These are phyloP conservation scores for Zasmidium citrigriseum DNA, from an alignment of 2,329 filamentous ascomycete genomes.

Conservation along the genomic window DNA sequence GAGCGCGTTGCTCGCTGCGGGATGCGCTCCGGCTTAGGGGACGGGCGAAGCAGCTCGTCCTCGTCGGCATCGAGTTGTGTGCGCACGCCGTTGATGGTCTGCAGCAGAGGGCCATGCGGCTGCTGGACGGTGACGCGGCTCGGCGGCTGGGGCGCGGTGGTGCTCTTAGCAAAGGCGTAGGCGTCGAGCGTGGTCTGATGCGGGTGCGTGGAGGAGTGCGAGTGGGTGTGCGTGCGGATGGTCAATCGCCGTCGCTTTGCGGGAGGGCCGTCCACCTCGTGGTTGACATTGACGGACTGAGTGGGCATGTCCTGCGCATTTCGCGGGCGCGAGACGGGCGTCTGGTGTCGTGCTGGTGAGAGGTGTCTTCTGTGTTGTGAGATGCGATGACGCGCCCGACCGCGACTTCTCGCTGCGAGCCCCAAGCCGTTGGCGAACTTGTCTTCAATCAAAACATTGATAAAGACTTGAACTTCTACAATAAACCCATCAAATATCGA, in stretches of 20 bases:
- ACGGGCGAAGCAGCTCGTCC: constrained; percentile 19
- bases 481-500: too few species aligned
- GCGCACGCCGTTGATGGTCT: constrained; percentile 46
- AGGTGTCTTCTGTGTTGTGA: too few species aligned
- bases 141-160: constrained; percentile 36
- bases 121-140: constrained; percentile 45
- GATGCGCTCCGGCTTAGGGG: constrained; percentile 13
- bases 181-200: constrained; percentile 29
- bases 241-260: constrained; percentile 31
- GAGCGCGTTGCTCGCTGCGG: constrained; percentile 14
- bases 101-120: constrained; percentile 44
- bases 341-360: not conserved
- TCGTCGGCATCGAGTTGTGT: constrained; percentile 31
- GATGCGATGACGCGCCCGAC: too few species aligned
- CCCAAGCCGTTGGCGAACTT: too few species aligned
- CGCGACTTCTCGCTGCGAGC: too few species aligned
- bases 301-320: not conserved
- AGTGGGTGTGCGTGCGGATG: constrained; percentile 17
- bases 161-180: constrained; percentile 12
- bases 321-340: not conserved
- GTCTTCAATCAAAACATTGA: too few species aligned
- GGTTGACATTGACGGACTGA: constrained; percentile 8
- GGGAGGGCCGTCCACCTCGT: constrained; percentile 26
- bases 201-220: not conserved
- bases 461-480: too few species aligned